Percentiles rank a stretch among this genome's conserved stretches.
Evolutionary conservation across 306 rosid species (phyloP).

Genomic region (Fragaria nilgerrensis): DNA sequence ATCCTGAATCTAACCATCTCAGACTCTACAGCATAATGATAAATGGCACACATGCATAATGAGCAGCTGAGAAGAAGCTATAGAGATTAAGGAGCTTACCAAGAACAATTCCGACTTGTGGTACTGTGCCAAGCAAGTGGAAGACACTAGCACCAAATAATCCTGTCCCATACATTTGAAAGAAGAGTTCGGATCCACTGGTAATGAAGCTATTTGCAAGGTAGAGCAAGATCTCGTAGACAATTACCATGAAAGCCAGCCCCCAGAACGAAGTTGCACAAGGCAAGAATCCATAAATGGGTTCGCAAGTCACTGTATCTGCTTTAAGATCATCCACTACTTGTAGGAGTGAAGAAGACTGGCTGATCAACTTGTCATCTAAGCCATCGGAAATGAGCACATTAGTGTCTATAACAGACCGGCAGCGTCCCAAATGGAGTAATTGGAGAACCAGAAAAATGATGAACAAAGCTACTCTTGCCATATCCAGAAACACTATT

Average conservation of each 20-base stretch:
- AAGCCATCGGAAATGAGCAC: conserved; percentile 14
- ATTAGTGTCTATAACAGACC: conserved; percentile 1
- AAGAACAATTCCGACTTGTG: conserved; percentile 27
- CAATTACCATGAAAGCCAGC: conserved; percentile 30
- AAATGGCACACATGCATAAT: not conserved
- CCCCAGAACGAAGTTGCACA: conserved; percentile 35
- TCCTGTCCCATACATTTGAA: conserved; percentile 34
- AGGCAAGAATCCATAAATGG: conserved; percentile 38
- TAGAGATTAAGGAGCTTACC: conserved; percentile 23
- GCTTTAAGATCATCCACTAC: not conserved
- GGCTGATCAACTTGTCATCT: not conserved
- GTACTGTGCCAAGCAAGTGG: conserved; percentile 34
- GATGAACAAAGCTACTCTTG: not conserved
- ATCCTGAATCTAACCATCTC: not conserved
- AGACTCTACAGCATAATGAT: not conserved
- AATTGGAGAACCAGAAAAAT: conserved; percentile 10
- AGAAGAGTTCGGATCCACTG: conserved; percentile 32
- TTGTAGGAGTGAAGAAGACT: not conserved
- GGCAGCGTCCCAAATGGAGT: conserved; percentile 18
- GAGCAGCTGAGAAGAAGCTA: not conserved
- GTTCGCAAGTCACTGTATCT: conserved; percentile 39
- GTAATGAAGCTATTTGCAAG: conserved; percentile 25
- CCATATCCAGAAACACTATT: not conserved
- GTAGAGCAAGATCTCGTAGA: conserved; percentile 35
- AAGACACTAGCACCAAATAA: conserved; percentile 35